These are phyloP conservation scores for Physaria fendleri DNA, from an alignment of 345 rosid genomes.

Conservation along the genomic window DNA sequence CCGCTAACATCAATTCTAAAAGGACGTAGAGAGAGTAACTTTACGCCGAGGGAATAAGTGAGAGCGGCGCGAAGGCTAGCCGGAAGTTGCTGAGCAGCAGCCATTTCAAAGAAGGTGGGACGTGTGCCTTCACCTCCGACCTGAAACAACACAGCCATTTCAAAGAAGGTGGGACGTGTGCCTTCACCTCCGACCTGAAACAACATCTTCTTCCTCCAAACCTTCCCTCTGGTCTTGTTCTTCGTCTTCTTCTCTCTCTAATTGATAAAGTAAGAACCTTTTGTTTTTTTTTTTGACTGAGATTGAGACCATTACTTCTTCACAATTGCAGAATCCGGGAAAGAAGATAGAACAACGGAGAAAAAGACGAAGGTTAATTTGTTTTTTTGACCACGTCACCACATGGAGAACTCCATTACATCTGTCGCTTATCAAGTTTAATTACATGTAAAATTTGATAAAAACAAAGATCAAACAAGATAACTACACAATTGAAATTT, in stretches of 20 bases:
- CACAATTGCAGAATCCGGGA: conserved; percentile 26
- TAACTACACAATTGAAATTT: too few relatives aligned
- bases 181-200: too few relatives aligned
- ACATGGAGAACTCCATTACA: too few relatives aligned
- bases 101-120: conserved; percentile 99
- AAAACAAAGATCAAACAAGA: too few relatives aligned
- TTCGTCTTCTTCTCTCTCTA: not conserved
- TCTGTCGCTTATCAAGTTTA: not conserved
- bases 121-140: conserved; percentile 98
- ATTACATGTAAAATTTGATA: too few relatives aligned
- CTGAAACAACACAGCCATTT: too few relatives aligned
- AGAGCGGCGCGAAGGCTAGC: conserved; percentile 96
- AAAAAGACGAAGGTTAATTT: not conserved
- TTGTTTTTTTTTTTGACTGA: not conserved
- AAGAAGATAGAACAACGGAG: conserved; percentile 4
- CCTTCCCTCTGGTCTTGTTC: not conserved
- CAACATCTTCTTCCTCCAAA: conserved; percentile 46
- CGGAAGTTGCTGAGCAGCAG: conserved; percentile 98
- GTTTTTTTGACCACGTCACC: too few relatives aligned
- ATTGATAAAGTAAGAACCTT: conserved; percentile 3
- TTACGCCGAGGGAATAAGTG: conserved; percentile 88
- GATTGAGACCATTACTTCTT: conserved; percentile 19
- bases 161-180: too few relatives aligned
- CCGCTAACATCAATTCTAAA: not conserved
- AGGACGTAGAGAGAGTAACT: not conserved